Conservation (phyloP, 2,329 filamentous ascomycete species). For the Neurospora sp. region DNA sequence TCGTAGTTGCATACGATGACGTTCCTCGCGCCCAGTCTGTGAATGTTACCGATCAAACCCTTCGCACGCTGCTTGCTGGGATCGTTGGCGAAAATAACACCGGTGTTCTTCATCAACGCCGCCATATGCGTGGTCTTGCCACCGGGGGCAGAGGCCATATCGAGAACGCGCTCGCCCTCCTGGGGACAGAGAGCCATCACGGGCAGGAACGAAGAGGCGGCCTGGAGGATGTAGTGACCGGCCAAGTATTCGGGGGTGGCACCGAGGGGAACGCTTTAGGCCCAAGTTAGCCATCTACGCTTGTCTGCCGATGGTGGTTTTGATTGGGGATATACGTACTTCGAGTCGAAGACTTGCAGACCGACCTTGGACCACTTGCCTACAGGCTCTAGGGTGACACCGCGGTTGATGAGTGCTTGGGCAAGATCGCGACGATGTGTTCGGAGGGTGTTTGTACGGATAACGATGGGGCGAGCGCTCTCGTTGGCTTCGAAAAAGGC, state of each 20-base stretch:
- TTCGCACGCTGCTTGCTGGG: slow-evolving; percentile 87
- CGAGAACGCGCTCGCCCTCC: slow-evolving; percentile 81
- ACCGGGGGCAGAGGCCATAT: slow-evolving; percentile 90
- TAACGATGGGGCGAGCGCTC: slow-evolving; percentile 73
- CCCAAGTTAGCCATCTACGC: slow-evolving; percentile 2
- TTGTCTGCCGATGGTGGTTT: background rate
- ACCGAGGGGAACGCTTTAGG: slow-evolving; percentile 55
- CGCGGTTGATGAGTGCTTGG: slow-evolving; percentile 88
- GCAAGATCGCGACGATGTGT: slow-evolving; percentile 70
- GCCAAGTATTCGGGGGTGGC: slow-evolving; percentile 96
- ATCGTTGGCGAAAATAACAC: slow-evolving; percentile 93
- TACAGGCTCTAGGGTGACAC: slow-evolving; percentile 90
- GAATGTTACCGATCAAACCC: slow-evolving; percentile 95
- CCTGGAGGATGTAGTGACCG: slow-evolving; percentile 96
- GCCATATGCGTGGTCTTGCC: slow-evolving; percentile 95
- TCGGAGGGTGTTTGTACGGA: slow-evolving; percentile 91
- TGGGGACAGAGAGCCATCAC: slow-evolving; percentile 96
- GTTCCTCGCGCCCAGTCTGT: slow-evolving; percentile 87
- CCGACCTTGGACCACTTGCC: slow-evolving; percentile 99
- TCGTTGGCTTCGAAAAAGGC: slow-evolving; percentile 99
- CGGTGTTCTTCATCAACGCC: slow-evolving; percentile 97
- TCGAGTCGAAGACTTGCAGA: slow-evolving; percentile 89
- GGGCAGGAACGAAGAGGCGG: slow-evolving; percentile 89
- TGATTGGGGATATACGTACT: slow-evolving; percentile 20
- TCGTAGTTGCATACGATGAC: slow-evolving; percentile 94